Conservation (phyloP, 352 stramenopile species). For the Stramenopiles sp. region DNA sequence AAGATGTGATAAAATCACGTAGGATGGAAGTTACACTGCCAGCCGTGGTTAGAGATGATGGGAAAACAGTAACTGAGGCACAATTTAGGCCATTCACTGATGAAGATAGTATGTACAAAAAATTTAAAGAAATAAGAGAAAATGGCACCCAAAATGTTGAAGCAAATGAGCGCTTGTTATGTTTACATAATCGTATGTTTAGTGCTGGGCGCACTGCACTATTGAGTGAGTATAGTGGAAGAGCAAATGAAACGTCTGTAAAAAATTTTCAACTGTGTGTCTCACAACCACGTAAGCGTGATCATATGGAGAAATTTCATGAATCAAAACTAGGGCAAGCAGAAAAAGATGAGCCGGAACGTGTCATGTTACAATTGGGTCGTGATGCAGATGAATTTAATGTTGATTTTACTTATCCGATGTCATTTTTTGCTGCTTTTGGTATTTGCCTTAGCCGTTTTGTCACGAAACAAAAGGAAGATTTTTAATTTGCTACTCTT, state of each 20-base stretch:
- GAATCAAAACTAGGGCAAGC: neutral
- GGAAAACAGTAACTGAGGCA: neutral
- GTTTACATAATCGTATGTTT: slow-evolving; percentile 42
- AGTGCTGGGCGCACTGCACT: slow-evolving; percentile 65
- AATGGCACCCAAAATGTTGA: slow-evolving; percentile 53
- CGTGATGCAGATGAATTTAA: slow-evolving; percentile 76
- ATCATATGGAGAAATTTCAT: neutral
- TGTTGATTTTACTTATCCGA: slow-evolving; percentile 74
- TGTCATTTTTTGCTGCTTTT: slow-evolving; percentile 71
- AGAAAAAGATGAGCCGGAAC: slow-evolving; percentile 25
- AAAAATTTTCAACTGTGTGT: slow-evolving; percentile 66
- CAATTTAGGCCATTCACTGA: neutral
- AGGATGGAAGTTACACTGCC: slow-evolving; percentile 25
- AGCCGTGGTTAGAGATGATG: neutral
- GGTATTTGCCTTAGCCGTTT: slow-evolving; percentile 70
- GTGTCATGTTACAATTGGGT: slow-evolving; percentile 52
- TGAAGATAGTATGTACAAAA: slow-evolving; percentile 8
- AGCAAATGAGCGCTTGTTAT: slow-evolving; percentile 44
- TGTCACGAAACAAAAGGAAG: slow-evolving; percentile 36
- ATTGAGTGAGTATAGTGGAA: slow-evolving; percentile 68
- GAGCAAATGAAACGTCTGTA: slow-evolving; percentile 60
- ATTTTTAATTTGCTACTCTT: too few species aligned
- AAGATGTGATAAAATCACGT: slow-evolving; percentile 27
- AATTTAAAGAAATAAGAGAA: neutral
- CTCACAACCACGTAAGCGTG: neutral